phyloP scores from a whole-genome alignment of 345 rosid species.

The Bruguiera gymnorhiza region DNA sequence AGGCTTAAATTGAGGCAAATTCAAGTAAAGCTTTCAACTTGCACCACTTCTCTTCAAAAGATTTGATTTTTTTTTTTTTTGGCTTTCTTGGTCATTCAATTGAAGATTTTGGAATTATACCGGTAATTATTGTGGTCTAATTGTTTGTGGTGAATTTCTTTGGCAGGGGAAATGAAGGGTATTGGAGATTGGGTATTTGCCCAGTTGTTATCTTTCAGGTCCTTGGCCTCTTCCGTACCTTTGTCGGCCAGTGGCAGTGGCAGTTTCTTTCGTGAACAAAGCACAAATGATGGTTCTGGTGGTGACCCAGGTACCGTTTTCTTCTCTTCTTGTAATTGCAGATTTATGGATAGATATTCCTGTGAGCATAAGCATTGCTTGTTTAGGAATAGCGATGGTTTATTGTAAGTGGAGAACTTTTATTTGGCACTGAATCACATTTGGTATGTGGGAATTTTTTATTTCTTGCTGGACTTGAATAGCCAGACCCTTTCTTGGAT shows the following conservation, averaged over 20 bases:
- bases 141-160: not conserved
- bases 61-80: not conserved
- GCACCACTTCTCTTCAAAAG: not conserved
- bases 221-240: constrained; percentile 63
- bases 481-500: not conserved
- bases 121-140: not conserved
- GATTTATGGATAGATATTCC: not conserved
- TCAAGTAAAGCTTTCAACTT: not conserved
- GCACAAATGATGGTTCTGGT: constrained; percentile 28
- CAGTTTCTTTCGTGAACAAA: constrained; percentile 35
- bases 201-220: constrained; percentile 42
- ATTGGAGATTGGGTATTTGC: constrained; percentile 73
- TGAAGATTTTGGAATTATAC: not conserved
- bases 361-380: too few species aligned
- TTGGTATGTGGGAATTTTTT: too few species aligned
- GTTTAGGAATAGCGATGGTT: too few species aligned
- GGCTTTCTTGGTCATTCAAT: not conserved
- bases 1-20: too few species aligned
- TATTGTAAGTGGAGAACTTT: too few species aligned
- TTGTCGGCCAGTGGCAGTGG: constrained; percentile 46
- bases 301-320: constrained; percentile 40
- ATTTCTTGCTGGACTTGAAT: not conserved
- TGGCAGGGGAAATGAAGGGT: constrained; percentile 58
- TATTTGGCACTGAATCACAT: too few species aligned
- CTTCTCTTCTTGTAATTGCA: constrained; percentile 1